These are phyloP conservation scores for Apophysomyces ossiformis DNA, from an alignment of 371 early-diverging fungal genomes.

Conservation along the genomic window DNA sequence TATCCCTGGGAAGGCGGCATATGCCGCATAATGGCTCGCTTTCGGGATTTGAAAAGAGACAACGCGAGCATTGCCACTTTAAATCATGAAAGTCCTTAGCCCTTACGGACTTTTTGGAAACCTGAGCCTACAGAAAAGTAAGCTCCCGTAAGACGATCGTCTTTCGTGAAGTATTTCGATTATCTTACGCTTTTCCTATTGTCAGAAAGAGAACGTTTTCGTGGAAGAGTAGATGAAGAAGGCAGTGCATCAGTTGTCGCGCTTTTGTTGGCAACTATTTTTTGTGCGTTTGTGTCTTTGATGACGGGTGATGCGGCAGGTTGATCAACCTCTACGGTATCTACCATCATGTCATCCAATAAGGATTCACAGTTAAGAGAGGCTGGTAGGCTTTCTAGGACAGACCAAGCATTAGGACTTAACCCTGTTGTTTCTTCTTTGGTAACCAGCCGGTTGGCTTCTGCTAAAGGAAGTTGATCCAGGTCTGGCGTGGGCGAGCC, in stretches of 20 bases:
- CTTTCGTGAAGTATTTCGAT: not conserved
- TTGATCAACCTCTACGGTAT: not conserved
- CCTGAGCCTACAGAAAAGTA: not conserved
- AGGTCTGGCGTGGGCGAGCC: not conserved
- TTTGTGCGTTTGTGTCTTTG: not conserved
- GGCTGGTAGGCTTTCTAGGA: not conserved
- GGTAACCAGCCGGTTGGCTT: not conserved
- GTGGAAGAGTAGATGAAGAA: not conserved
- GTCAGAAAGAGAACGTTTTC: not conserved
- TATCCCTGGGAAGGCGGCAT: constrained; percentile 15
- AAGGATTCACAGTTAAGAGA: not conserved
- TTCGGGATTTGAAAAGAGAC: constrained; percentile 14
- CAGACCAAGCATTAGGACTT: not conserved
- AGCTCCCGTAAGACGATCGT: not conserved
- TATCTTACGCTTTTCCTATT: not conserved
- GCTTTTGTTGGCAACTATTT: not conserved
- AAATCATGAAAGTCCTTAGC: not conserved
- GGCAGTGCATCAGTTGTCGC: not conserved
- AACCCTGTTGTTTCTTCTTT: not conserved
- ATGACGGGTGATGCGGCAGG: not conserved
- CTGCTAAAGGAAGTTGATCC: not conserved
- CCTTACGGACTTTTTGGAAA: not conserved
- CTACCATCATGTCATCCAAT: constrained; percentile 3
- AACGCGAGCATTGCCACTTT: constrained; percentile 24
- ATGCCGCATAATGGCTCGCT: constrained; percentile 21